A percentile compares a stretch with the other conserved stretches of the same genome.
Evolutionary conservation across 2,329 filamentous ascomycete species (phyloP).

Genomic region (Ceratocystis albifundus): DNA sequence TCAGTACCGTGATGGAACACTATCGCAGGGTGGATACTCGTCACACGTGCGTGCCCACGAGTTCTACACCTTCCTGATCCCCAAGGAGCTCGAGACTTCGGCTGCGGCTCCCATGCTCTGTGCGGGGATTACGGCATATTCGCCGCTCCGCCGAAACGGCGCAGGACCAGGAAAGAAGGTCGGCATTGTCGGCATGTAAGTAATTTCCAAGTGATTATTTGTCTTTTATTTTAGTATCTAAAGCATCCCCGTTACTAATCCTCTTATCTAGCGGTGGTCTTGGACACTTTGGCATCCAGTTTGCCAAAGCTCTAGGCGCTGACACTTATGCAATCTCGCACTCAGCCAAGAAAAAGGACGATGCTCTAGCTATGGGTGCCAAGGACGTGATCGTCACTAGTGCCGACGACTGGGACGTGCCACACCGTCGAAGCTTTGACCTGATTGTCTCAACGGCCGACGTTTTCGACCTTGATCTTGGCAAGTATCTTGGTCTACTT

Average conservation of each 20-base stretch:
- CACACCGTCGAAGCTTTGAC: conserved; percentile 50
- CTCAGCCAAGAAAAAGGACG: conserved; percentile 43
- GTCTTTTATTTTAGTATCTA: not conserved
- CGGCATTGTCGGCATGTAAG: conserved; percentile 51
- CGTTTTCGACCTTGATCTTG: conserved; percentile 55
- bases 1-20: conserved; percentile 48
- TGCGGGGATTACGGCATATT: conserved; percentile 67
- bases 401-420: conserved; percentile 42
- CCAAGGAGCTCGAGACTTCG: conserved; percentile 49
- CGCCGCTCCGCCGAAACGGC: conserved; percentile 60
- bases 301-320: conserved; percentile 52
- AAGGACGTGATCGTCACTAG: conserved; percentile 45
- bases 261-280: conserved; percentile 43
- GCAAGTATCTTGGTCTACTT: conserved; percentile 63
- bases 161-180: conserved; percentile 64
- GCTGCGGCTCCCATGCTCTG: conserved; percentile 70
- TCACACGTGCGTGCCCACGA: conserved; percentile 62
- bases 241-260: not conserved
- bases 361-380: conserved; percentile 44
- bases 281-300: conserved; percentile 56
- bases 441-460: conserved; percentile 61
- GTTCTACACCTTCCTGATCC: conserved; percentile 63
- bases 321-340: conserved; percentile 46
- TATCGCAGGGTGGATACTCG: conserved; percentile 51
- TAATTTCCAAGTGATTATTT: not conserved